Percentiles rank a stretch among this genome's conserved stretches.
These are phyloP conservation scores for Plasmodium gaboni DNA, from an alignment of 169 alveolate species.

Conservation along the genomic window DNA sequence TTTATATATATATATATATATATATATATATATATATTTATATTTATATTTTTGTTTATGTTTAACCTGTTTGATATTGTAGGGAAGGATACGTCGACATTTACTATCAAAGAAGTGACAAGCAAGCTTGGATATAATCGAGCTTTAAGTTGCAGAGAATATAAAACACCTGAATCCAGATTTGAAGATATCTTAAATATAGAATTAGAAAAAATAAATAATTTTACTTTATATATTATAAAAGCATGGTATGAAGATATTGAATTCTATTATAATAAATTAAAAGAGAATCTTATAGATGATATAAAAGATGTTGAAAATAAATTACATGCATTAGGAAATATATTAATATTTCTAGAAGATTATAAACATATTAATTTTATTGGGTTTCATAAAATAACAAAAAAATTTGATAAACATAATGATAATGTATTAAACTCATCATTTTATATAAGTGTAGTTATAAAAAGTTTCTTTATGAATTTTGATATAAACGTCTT, in stretches of 20 bases:
- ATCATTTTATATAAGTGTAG: slow-evolving; percentile 79
- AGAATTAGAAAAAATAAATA: slow-evolving; percentile 83
- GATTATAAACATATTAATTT: slow-evolving; percentile 80
- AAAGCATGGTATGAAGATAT: slow-evolving; percentile 26
- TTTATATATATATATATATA: no score
- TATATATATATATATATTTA: no score
- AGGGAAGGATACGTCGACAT: slow-evolving; percentile 82
- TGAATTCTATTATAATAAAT: not conserved
- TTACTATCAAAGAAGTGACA: slow-evolving; percentile 83
- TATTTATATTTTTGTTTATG: no score
- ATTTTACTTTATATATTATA: slow-evolving; percentile 48
- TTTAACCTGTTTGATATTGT: not conserved
- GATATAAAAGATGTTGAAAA: slow-evolving; percentile 10
- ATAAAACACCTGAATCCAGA: slow-evolving; percentile 86
- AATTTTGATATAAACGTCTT: slow-evolving; percentile 73
- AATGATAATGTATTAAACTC: slow-evolving; percentile 80
- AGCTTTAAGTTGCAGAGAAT: slow-evolving; percentile 83
- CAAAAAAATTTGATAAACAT: slow-evolving; percentile 86
- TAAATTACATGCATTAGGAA: slow-evolving; percentile 74
- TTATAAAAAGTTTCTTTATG: slow-evolving; percentile 78
- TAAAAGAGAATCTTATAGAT: not conserved
- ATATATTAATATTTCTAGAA: slow-evolving; percentile 78
- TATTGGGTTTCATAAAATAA: slow-evolving; percentile 86
- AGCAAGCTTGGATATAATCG: slow-evolving; percentile 79
- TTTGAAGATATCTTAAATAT: slow-evolving; percentile 84